Conservation (phyloP, 2,329 filamentous ascomycete genomes). For the Paecilomyces variotii region DNA sequence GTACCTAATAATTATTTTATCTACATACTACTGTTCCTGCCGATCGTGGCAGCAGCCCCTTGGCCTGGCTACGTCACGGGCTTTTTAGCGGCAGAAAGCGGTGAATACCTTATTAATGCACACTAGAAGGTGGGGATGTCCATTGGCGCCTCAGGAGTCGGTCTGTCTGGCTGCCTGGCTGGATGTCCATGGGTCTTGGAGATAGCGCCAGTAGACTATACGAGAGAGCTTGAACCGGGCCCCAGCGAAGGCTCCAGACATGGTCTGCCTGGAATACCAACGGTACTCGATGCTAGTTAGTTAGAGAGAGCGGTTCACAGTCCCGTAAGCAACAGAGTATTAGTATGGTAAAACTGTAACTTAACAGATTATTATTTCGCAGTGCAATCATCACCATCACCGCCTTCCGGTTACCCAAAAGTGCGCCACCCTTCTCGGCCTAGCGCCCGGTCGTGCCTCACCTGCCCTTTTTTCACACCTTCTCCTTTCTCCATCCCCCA, state of each 20-base stretch:
- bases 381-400: too few species aligned
- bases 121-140: background rate
- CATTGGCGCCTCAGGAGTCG: background rate
- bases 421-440: background rate
- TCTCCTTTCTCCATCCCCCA: conserved; percentile 11
- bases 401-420: background rate
- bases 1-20: background rate
- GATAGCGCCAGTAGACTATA: too few species aligned
- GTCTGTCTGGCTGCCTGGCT: background rate
- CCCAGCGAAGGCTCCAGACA: background rate
- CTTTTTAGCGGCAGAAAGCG: background rate
- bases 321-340: too few species aligned
- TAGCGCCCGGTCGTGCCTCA: conserved; percentile 5
- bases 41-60: background rate
- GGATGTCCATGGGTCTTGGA: background rate
- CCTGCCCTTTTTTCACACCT: conserved; percentile 14
- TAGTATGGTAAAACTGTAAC: too few species aligned
- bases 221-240: background rate
- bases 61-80: background rate
- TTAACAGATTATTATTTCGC: too few species aligned
- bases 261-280: too few species aligned
- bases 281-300: too few species aligned
- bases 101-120: background rate
- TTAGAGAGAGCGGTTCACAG: too few species aligned
- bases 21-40: background rate